Conservation (phyloP, 257 asterid genomes). For the Solanum pimpinellifolium region DNA sequence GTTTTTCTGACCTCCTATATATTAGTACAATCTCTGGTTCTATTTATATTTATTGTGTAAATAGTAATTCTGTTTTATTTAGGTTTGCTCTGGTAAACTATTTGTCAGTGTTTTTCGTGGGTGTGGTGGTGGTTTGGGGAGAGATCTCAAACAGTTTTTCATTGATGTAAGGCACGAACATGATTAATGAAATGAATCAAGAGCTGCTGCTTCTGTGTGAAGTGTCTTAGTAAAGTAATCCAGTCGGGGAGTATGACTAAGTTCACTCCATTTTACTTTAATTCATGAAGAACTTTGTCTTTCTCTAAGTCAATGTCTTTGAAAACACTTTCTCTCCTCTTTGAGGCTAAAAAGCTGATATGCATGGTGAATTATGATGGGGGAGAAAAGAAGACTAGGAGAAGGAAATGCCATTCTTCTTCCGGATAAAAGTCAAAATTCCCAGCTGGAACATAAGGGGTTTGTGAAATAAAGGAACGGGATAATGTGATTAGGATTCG, state of each 20-base stretch:
- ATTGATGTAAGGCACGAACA: not conserved
- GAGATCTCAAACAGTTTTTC: not conserved
- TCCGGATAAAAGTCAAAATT: not conserved
- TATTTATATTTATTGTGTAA: not conserved
- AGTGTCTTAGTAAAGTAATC: not conserved
- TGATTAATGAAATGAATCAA: not conserved
- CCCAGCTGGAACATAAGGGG: not conserved
- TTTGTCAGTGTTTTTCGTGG: not conserved
- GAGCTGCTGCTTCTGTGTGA: not conserved
- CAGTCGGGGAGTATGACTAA: not conserved
- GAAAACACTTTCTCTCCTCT: not conserved
- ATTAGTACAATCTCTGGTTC: not conserved
- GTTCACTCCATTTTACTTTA: not conserved
- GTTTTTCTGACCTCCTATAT: slow-evolving; percentile 23
- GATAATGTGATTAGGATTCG: not conserved
- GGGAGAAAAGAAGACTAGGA: not conserved
- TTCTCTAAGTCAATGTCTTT: not conserved
- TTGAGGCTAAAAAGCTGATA: not conserved
- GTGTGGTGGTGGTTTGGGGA: not conserved
- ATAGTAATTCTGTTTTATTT: not conserved
- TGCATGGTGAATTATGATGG: not conserved
- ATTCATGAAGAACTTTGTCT: not conserved
- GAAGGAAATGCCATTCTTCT: not conserved
- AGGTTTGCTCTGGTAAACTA: not conserved
- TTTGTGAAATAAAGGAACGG: not conserved